Percentiles rank a stretch among this genome's conserved stretches.
phyloP scores from a whole-genome alignment of 768 basidiomycete genomes.

The Suillus bovinus region DNA sequence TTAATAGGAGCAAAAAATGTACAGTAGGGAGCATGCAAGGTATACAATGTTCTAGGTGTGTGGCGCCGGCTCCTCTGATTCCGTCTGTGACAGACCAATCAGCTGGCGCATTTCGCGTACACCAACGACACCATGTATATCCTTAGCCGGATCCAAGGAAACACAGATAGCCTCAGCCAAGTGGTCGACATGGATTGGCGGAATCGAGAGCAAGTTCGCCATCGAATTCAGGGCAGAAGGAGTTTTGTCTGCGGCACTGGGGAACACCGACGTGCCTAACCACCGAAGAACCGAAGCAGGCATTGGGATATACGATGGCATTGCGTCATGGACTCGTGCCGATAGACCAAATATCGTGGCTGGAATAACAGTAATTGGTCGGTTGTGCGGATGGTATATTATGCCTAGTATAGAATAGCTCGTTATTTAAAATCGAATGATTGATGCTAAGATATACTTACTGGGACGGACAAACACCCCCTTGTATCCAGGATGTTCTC shows the following conservation, averaged over 20 bases:
- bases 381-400: slow-evolving; percentile 93
- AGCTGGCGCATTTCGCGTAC: slow-evolving; percentile 75
- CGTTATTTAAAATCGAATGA: not conserved
- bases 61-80: slow-evolving; percentile 13
- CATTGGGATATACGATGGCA: slow-evolving; percentile 58
- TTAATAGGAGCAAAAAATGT: not conserved
- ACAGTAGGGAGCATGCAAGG: not conserved
- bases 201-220: slow-evolving; percentile 79
- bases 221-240: slow-evolving; percentile 61
- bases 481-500: slow-evolving; percentile 46
- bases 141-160: slow-evolving; percentile 49
- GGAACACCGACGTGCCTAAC: slow-evolving; percentile 37
- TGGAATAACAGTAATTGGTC: slow-evolving; percentile 85
- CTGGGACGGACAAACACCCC: slow-evolving; percentile 89
- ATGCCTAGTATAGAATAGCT: slow-evolving; percentile 55
- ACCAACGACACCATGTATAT: slow-evolving; percentile 64
- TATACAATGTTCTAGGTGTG: not conserved
- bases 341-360: slow-evolving; percentile 85
- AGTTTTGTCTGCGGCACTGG: slow-evolving; percentile 24
- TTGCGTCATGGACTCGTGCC: slow-evolving; percentile 63
- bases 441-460: slow-evolving; percentile 44
- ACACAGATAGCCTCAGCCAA: slow-evolving; percentile 84
- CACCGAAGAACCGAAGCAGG: slow-evolving; percentile 64
- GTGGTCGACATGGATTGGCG: slow-evolving; percentile 94
- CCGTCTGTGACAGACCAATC: slow-evolving; percentile 61